A percentile compares a stretch with the other conserved stretches of the same genome.
Conservation (phyloP, 768 basidiomycete species). For the Suillus placidus region DNA sequence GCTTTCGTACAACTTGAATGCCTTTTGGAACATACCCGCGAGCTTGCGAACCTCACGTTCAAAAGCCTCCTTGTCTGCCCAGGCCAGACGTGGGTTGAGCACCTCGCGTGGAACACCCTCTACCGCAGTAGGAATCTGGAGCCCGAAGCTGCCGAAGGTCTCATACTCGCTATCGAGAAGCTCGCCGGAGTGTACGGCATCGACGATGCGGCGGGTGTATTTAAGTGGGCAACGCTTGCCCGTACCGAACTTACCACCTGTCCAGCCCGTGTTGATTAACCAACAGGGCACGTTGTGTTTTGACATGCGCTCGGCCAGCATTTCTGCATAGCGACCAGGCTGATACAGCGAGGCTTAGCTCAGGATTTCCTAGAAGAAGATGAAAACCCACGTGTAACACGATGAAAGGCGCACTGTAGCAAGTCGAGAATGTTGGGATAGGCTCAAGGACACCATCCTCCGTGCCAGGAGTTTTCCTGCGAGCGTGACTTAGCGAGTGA, state of each 20-base stretch:
- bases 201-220: constrained; percentile 94
- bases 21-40: constrained; percentile 91
- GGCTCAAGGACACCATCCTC: constrained; percentile 98
- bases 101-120: constrained; percentile 90
- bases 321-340: constrained; percentile 94
- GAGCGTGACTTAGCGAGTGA: constrained; percentile 21
- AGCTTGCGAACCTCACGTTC: constrained; percentile 86
- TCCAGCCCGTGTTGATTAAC: constrained; percentile 99
- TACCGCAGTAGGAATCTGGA: constrained; percentile 80
- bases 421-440: constrained; percentile 98
- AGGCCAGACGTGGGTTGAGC: constrained; percentile 85
- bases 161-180: constrained; percentile 88
- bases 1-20: constrained; percentile 88
- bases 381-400: constrained; percentile 75
- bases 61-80: constrained; percentile 90
- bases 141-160: constrained; percentile 79
- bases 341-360: constrained; percentile 28
- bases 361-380: neutral
- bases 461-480: constrained; percentile 95
- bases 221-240: constrained; percentile 97
- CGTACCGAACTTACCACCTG: constrained; percentile 88
- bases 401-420: constrained; percentile 99
- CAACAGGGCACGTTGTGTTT: constrained; percentile 91
- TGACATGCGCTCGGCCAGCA: constrained; percentile 95
- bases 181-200: constrained; percentile 93